Conservation (phyloP, 2,329 filamentous ascomycete species). For the Fusarium sp. region DNA sequence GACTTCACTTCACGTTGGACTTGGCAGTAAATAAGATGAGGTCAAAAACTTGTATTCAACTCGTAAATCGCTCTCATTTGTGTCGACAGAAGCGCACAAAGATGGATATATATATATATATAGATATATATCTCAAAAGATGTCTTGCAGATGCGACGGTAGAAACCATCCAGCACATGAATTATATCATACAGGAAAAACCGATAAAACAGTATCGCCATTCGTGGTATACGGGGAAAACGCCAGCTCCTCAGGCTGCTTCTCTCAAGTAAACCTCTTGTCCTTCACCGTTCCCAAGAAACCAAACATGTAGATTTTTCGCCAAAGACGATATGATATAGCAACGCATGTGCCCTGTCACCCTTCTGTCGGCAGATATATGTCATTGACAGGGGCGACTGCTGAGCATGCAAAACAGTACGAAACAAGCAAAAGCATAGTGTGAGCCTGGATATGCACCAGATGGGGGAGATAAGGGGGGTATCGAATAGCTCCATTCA, state of each 20-base stretch:
- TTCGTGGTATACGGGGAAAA: slow-evolving; percentile 4
- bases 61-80: slow-evolving; percentile 31
- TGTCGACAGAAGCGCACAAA: slow-evolving; percentile 25
- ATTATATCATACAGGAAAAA: slow-evolving; percentile 32
- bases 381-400: slow-evolving; percentile 5
- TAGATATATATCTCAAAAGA: slow-evolving; percentile 18
- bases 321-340: slow-evolving; percentile 3
- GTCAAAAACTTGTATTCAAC: slow-evolving; percentile 15
- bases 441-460: slow-evolving; percentile 22
- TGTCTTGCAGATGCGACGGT: slow-evolving; percentile 21
- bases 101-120: slow-evolving; percentile 22
- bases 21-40: not conserved
- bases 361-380: not conserved
- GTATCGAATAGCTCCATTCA: slow-evolving; percentile 37
- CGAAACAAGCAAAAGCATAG: slow-evolving; percentile 15
- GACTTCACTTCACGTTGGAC: not conserved
- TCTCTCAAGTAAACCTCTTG: slow-evolving; percentile 11
- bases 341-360: slow-evolving; percentile 2
- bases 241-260: slow-evolving; percentile 8
- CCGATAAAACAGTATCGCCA: slow-evolving; percentile 1
- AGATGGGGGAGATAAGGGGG: slow-evolving; percentile 30
- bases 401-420: slow-evolving; percentile 18
- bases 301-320: slow-evolving; percentile 13
- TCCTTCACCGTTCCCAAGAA: slow-evolving; percentile 8
- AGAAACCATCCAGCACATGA: slow-evolving; percentile 19